Conservation (phyloP, 2,329 filamentous ascomycete genomes). For the Fusarium domesticum region DNA sequence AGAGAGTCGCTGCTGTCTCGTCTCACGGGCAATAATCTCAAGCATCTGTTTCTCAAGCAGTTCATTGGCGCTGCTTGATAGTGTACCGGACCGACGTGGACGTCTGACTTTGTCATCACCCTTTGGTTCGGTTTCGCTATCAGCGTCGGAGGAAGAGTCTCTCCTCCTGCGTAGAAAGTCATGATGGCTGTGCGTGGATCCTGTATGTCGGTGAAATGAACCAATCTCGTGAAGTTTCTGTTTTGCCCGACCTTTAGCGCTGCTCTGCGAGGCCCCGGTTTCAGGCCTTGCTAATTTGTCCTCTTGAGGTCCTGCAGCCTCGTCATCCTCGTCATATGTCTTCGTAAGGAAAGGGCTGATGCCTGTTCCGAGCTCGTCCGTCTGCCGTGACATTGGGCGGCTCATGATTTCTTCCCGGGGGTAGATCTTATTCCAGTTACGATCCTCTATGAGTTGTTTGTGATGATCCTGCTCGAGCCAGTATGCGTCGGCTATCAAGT, state of each 20-base stretch:
- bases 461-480: constrained; percentile 85
- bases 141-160: constrained; percentile 58
- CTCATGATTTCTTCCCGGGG: constrained; percentile 37
- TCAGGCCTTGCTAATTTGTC: constrained; percentile 31
- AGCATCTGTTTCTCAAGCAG: constrained; percentile 61
- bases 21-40: constrained; percentile 57
- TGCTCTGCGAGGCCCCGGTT: constrained; percentile 46
- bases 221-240: constrained; percentile 58
- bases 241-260: constrained; percentile 57
- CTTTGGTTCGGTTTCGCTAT: constrained; percentile 49
- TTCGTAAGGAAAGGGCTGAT: constrained; percentile 28
- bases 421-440: constrained; percentile 71
- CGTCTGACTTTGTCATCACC: constrained; percentile 36
- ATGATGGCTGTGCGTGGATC: constrained; percentile 48
- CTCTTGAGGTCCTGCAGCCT: constrained; percentile 19
- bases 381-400: constrained; percentile 33
- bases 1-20: constrained; percentile 37
- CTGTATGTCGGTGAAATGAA: constrained; percentile 52
- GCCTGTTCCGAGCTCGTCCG: constrained; percentile 25
- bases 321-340: constrained; percentile 24
- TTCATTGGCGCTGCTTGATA: constrained; percentile 48
- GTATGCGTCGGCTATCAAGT: constrained; percentile 83
- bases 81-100: constrained; percentile 42
- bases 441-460: constrained; percentile 77
- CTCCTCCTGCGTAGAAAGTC: constrained; percentile 51